These are phyloP conservation scores for Scedosporium dehoogii DNA, from an alignment of 2,329 filamentous ascomycete species.

Conservation along the genomic window DNA sequence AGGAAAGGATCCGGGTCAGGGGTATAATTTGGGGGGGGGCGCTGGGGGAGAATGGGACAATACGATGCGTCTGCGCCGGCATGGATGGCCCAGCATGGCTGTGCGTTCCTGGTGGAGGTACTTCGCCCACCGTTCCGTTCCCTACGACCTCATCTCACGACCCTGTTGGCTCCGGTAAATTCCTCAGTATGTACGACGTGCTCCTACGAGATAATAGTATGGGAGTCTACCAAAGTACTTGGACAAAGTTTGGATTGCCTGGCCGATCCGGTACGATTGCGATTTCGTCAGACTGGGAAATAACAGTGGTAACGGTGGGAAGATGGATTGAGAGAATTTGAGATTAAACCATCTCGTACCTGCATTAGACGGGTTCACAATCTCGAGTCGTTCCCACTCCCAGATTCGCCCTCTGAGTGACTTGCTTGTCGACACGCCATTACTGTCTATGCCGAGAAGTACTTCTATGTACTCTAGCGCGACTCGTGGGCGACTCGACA, in stretches of 20 bases:
- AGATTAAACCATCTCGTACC: not conserved
- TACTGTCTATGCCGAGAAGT: too few species aligned
- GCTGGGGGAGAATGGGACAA: not conserved
- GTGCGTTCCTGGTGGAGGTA: not conserved
- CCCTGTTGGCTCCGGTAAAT: not conserved
- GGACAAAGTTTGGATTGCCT: too few species aligned
- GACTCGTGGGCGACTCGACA: too few species aligned
- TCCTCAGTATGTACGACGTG: too few species aligned
- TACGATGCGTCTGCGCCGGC: not conserved
- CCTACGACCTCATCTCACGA: not conserved
- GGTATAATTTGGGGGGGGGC: not conserved
- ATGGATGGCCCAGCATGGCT: not conserved
- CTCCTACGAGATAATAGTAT: not conserved
- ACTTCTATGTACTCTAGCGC: too few species aligned
- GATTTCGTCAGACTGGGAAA: not conserved
- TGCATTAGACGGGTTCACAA: slow-evolving; percentile 1
- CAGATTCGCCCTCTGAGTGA: not conserved
- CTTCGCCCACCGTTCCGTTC: not conserved
- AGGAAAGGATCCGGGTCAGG: not conserved
- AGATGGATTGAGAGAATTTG: not conserved
- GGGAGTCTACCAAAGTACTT: too few species aligned
- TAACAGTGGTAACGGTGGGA: not conserved
- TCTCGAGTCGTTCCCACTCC: not conserved
- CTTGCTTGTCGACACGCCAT: too few species aligned
- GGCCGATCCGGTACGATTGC: too few species aligned